Base-by-base conservation (phyloP, 2,329 filamentous ascomycete species). In the Fusarium sp. region DNA sequence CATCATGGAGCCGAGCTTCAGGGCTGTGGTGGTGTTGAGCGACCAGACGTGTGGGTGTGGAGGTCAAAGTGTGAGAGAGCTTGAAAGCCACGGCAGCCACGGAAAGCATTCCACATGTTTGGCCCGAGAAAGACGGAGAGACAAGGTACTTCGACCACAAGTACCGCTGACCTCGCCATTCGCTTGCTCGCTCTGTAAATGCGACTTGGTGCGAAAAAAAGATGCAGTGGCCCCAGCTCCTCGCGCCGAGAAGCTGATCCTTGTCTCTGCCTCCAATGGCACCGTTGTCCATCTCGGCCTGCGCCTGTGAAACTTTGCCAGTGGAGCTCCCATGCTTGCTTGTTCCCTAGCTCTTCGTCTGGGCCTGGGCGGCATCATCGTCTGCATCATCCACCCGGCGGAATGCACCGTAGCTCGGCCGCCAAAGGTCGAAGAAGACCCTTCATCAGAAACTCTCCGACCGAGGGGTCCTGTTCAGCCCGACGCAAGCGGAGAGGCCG, bases 221-320 rank as follows among this genome's bases (percentile, higher is more conserved):
- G 68, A 71, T 68, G 73, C 66, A 75, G 61, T 73, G 73, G 73
- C 63, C 65, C 69, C 66, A 75, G 72, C 72, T 75, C 65, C 66
- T 74, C 72, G 65, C 52, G 72, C 36, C 33, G 27, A 61, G 38
- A 66, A 71, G 62, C 65, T 71, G 31, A 65, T 68, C 70, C 67
- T 47, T 71, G 70, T 68, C 60, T 36, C 57, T 63, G 47, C 71
- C 47, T 33, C 66, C 33, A 66, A 61, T 73, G 60, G 58, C 60
- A 22, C 65, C 29, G 59, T 68, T 59, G 38, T 66, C 54, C 63
- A 71, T 74, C 67, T 74, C 64, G 62, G 73, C 60, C 65, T 74
- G 54, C 47, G 58, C 66, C 31, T 71, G 70, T 74, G 74, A 76
- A 76, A 76, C 73, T 68, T 75, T 72, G 65, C 47, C 36, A 38